phyloP scores from a whole-genome alignment of 495 filamentous ascomycete species.

The Glarea lozoyensis region DNA sequence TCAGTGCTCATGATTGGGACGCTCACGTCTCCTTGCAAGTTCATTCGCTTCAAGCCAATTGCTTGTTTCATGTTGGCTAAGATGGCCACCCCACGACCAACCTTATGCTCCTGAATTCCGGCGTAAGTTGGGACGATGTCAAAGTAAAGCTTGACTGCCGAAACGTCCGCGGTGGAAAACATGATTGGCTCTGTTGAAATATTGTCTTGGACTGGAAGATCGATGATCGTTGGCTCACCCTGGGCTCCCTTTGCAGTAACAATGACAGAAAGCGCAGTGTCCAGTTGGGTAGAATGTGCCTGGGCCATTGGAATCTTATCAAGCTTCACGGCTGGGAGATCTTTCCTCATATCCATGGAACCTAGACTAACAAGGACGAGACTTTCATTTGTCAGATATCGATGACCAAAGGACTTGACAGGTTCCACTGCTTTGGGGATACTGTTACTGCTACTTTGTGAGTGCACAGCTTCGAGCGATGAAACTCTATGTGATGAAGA shows the following conservation, averaged over 20 bases:
- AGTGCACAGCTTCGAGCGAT: conserved; percentile 39
- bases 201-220: conserved; percentile 88
- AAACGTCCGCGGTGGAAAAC: conserved; percentile 69
- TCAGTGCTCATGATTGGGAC: conserved; percentile 79
- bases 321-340: conserved; percentile 71
- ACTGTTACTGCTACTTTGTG: conserved; percentile 27
- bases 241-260: conserved; percentile 82
- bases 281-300: conserved; percentile 84
- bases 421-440: conserved; percentile 48
- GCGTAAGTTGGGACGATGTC: conserved; percentile 97
- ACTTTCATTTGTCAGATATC: conserved; percentile 81
- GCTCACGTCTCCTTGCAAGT: conserved; percentile 84
- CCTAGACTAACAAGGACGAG: conserved; percentile 90
- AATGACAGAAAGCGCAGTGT: conserved; percentile 86
- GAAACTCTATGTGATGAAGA: conserved; percentile 40
- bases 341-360: conserved; percentile 85
- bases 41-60: conserved; percentile 68
- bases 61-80: conserved; percentile 75
- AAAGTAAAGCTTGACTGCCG: conserved; percentile 82
- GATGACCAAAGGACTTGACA: conserved; percentile 91
- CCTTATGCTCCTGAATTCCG: conserved; percentile 75
- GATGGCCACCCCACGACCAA: conserved; percentile 88
- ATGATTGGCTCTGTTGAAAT: conserved; percentile 86
- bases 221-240: conserved; percentile 80
- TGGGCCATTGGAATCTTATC: conserved; percentile 78